Conservation (phyloP, 192 early-diverging fungal species). For the Physocladia obscura region DNA sequence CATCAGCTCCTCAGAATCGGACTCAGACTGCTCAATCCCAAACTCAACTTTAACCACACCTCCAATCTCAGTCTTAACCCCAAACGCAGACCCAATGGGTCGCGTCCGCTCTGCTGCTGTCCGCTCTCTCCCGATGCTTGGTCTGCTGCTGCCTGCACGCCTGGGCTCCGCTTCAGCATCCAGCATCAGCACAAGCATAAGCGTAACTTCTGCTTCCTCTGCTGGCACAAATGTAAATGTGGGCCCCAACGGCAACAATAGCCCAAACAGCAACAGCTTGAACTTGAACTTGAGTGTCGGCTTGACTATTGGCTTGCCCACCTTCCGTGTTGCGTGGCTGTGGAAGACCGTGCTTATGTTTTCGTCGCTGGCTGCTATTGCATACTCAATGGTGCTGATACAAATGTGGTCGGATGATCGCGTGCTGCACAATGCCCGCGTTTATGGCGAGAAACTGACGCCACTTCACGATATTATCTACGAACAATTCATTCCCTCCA, state of each 20-base stretch:
- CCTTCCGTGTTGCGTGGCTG: background rate
- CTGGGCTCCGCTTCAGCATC: too few relatives aligned
- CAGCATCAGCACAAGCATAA: background rate
- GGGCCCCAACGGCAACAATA: background rate
- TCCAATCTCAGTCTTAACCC: too few relatives aligned
- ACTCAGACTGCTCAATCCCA: too few relatives aligned
- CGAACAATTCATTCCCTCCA: background rate
- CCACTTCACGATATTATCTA: slow-evolving; percentile 11
- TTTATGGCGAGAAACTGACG: background rate
- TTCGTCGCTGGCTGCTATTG: background rate
- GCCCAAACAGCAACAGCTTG: background rate
- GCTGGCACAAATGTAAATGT: background rate
- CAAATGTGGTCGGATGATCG: slow-evolving; percentile 9
- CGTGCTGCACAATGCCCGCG: background rate
- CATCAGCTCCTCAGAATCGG: too few relatives aligned
- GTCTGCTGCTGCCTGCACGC: too few relatives aligned
- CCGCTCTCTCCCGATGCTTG: too few relatives aligned
- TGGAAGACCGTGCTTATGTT: background rate
- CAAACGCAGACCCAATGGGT: too few relatives aligned
- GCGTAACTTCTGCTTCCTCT: background rate
- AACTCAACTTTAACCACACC: too few relatives aligned
- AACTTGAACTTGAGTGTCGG: background rate
- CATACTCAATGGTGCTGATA: background rate
- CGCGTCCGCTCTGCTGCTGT: too few relatives aligned
- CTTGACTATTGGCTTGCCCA: too few relatives aligned